These are phyloP conservation scores for Leishmania martiniquensis DNA, from an alignment of 208 protist species.

Conservation along the genomic window DNA sequence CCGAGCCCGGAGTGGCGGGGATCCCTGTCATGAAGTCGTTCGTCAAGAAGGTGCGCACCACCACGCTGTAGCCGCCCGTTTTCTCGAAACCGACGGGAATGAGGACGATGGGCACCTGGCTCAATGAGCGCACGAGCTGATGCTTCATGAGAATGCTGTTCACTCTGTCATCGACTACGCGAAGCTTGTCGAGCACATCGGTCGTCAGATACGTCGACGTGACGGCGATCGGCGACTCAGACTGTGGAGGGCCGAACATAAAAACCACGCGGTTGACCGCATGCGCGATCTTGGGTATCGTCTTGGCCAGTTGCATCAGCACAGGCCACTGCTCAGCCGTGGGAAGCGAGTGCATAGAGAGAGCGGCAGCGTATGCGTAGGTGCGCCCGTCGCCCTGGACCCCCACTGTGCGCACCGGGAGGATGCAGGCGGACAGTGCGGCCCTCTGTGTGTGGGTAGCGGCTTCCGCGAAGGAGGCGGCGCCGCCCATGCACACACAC, in stretches of 20 bases:
- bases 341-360: slow-evolving; percentile 71
- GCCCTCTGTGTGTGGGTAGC: slow-evolving; percentile 10
- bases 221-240: slow-evolving; percentile 35
- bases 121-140: slow-evolving; percentile 82
- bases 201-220: slow-evolving; percentile 78
- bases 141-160: slow-evolving; percentile 79
- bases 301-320: slow-evolving; percentile 77
- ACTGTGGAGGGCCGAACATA: slow-evolving; percentile 75
- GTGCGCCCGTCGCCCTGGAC: slow-evolving; percentile 98
- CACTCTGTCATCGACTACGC: slow-evolving; percentile 90
- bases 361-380: slow-evolving; percentile 93
- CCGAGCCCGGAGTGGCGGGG: slow-evolving; percentile 83
- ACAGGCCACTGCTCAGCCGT: slow-evolving; percentile 66
- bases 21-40: slow-evolving; percentile 97
- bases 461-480: slow-evolving; percentile 12
- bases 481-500: slow-evolving; percentile 28
- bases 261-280: slow-evolving; percentile 95
- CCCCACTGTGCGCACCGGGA: slow-evolving; percentile 96
- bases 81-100: slow-evolving; percentile 92
- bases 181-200: slow-evolving; percentile 89
- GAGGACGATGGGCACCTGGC: slow-evolving; percentile 95
- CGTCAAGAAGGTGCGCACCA: slow-evolving; percentile 96
- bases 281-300: slow-evolving; percentile 93
- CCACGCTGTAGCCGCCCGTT: slow-evolving; percentile 66
- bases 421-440: slow-evolving; percentile 48